These are phyloP conservation scores for Neurospora sublineolata DNA, from an alignment of 495 filamentous ascomycete species.

Conservation along the genomic window DNA sequence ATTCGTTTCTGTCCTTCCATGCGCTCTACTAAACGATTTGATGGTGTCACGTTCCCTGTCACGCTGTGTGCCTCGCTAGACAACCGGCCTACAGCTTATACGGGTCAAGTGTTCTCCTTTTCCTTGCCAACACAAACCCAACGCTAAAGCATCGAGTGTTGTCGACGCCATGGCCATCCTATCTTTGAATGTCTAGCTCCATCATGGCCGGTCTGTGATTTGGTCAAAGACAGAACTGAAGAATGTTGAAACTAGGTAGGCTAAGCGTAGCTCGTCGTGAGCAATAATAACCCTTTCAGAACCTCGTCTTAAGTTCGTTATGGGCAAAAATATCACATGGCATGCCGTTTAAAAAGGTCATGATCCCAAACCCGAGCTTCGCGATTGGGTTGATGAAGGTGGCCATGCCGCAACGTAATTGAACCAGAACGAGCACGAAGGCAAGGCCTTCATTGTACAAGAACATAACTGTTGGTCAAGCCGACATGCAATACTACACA, in stretches of 20 bases:
- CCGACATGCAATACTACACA: background rate
- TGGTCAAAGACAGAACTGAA: background rate
- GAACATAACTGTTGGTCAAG: background rate
- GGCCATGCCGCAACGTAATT: background rate
- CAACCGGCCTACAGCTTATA: background rate
- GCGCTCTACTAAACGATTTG: background rate
- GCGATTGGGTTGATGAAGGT: background rate
- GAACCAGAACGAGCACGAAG: constrained; percentile 2
- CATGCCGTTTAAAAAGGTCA: background rate
- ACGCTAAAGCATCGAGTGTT: background rate
- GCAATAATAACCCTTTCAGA: background rate
- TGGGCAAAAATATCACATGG: background rate
- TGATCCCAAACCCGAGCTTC: background rate
- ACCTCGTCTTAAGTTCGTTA: background rate
- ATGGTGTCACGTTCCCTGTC: background rate
- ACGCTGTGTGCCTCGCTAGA: background rate
- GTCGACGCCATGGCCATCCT: background rate
- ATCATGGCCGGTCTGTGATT: background rate
- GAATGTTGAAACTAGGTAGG: background rate
- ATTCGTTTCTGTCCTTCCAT: background rate
- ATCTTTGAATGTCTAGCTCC: background rate
- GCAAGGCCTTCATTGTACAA: constrained; percentile 5
- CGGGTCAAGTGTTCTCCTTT: background rate
- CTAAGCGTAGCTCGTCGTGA: background rate
- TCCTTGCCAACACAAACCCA: background rate